A percentile compares a stretch with the other conserved stretches of the same genome.
Evolutionary conservation across 2,329 filamentous ascomycete genomes (phyloP).

Genomic region (Epichloe elymi): DNA sequence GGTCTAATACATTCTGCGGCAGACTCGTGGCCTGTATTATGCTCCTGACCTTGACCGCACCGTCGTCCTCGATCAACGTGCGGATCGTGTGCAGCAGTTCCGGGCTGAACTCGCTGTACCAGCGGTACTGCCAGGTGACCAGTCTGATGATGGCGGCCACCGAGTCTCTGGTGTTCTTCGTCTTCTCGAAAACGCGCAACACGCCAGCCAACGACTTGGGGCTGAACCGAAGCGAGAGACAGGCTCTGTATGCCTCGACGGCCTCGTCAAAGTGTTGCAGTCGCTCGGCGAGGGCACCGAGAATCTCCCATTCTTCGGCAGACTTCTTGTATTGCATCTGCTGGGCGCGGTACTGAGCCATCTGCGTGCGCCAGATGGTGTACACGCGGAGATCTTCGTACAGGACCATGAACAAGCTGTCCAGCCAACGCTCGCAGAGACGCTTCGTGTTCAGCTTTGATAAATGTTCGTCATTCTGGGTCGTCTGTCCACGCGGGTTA

Average conservation of each 20-base stretch:
- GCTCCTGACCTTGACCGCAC: constrained; percentile 90
- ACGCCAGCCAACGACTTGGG: constrained; percentile 85
- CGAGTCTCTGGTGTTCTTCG: constrained; percentile 66
- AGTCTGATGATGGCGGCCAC: constrained; percentile 78
- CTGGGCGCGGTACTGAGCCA: constrained; percentile 88
- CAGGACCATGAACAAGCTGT: constrained; percentile 97
- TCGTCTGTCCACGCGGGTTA: constrained; percentile 28
- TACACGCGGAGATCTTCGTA: constrained; percentile 97
- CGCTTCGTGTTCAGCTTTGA: constrained; percentile 95
- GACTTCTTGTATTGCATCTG: constrained; percentile 94
- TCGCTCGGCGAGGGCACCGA: constrained; percentile 82
- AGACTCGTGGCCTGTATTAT: constrained; percentile 94
- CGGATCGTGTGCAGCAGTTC: constrained; percentile 78
- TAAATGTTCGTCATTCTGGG: constrained; percentile 57
- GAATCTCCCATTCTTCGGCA: constrained; percentile 94
- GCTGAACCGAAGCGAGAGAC: constrained; percentile 77
- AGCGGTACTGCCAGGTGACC: constrained; percentile 96
- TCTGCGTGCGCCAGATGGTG: constrained; percentile 97
- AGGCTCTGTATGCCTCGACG: constrained; percentile 83
- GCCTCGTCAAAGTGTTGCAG: constrained; percentile 87
- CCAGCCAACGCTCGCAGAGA: constrained; percentile 92
- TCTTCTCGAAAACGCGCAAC: constrained; percentile 63
- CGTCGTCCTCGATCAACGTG: constrained; percentile 91
- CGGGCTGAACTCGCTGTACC: constrained; percentile 98
- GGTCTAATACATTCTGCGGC: constrained; percentile 80